Percentiles rank a stretch among this genome's conserved stretches.
phyloP scores from a whole-genome alignment of 805 yeast genomes.

The Kazachstania martiniae region DNA sequence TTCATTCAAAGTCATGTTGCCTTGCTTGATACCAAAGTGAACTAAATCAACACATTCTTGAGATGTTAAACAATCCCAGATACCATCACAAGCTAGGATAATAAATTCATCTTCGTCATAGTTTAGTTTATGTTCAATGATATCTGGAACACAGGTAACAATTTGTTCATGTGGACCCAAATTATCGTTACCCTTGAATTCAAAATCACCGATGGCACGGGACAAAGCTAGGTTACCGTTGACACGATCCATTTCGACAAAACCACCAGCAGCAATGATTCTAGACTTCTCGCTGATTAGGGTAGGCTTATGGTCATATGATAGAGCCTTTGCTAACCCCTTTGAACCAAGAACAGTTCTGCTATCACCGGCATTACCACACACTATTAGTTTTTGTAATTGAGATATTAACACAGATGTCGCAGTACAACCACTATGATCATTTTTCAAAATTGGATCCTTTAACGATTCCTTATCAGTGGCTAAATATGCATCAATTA shows the following conservation, averaged over 20 bases:
- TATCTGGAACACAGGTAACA: conserved; percentile 90
- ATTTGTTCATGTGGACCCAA: conserved; percentile 93
- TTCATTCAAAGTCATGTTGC: conserved; percentile 46
- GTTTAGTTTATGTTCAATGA: conserved; percentile 62
- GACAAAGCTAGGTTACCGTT: conserved; percentile 92
- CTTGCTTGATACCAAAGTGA: conserved; percentile 74
- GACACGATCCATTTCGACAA: conserved; percentile 89
- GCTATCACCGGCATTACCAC: conserved; percentile 96
- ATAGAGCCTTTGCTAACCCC: conserved; percentile 78
- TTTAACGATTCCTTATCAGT: conserved; percentile 73
- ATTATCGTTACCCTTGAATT: conserved; percentile 62
- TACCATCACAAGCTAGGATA: conserved; percentile 94
- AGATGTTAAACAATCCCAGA: conserved; percentile 93
- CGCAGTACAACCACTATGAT: conserved; percentile 94
- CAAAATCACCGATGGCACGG: conserved; percentile 75
- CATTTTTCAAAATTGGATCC: conserved; percentile 55
- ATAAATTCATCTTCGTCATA: conserved; percentile 71
- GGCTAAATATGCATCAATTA: conserved; percentile 66
- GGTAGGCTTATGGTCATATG: conserved; percentile 84
- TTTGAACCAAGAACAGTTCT: conserved; percentile 78
- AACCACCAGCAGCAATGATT: conserved; percentile 96
- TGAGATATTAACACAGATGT: conserved; percentile 71
- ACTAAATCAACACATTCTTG: conserved; percentile 91
- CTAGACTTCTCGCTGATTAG: conserved; percentile 87
- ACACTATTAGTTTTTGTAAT: conserved; percentile 34